These are phyloP conservation scores for Penicillium concentricum DNA, from an alignment of 2,329 filamentous ascomycete species.

Conservation along the genomic window DNA sequence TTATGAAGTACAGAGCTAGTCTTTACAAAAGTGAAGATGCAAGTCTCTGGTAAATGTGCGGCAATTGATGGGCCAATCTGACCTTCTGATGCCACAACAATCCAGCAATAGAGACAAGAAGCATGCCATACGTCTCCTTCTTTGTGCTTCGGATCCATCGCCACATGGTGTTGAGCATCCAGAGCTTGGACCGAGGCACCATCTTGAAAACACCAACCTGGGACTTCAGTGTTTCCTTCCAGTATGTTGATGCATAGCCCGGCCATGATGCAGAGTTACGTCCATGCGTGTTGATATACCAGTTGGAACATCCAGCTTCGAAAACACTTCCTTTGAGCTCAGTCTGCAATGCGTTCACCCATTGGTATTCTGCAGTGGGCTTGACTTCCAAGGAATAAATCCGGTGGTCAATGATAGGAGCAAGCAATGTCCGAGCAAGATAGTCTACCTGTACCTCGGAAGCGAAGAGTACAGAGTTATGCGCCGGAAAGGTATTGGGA, in stretches of 20 bases:
- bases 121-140: neutral
- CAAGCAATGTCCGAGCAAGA: constrained; percentile 28
- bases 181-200: neutral
- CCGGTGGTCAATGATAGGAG: constrained; percentile 33
- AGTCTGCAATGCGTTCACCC: neutral
- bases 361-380: neutral
- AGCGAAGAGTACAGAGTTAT: constrained; percentile 35
- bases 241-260: neutral
- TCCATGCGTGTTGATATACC: neutral
- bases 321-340: neutral
- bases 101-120: neutral
- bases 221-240: neutral
- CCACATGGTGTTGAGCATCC: neutral
- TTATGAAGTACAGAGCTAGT: neutral
- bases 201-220: neutral
- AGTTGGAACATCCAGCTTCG: neutral
- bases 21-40: neutral
- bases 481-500: constrained; percentile 30
- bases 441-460: constrained; percentile 34
- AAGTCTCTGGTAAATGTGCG: neutral
- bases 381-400: neutral
- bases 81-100: neutral
- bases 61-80: neutral
- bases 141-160: neutral
- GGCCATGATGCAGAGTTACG: neutral